Percentiles rank a stretch among this genome's conserved stretches.
Evolutionary conservation across 2,329 filamentous ascomycete genomes (phyloP).

Genomic region (Fusarium hainanense): DNA sequence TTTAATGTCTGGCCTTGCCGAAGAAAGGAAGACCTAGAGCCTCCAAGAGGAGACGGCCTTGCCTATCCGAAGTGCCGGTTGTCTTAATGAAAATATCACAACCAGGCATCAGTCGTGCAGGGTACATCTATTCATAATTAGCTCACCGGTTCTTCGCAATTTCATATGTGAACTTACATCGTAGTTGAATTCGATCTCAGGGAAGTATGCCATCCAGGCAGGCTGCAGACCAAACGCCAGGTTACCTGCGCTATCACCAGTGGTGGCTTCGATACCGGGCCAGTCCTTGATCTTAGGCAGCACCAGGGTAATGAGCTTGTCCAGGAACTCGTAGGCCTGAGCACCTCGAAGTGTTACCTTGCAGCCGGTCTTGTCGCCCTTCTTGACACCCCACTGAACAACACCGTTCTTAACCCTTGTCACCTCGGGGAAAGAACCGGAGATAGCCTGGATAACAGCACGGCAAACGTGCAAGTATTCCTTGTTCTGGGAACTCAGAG

Average conservation of each 20-base stretch:
- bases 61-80: conserved; percentile 83
- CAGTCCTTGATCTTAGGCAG: conserved; percentile 97
- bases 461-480: conserved; percentile 84
- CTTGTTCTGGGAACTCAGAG: conserved; percentile 75
- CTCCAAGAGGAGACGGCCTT: conserved; percentile 77
- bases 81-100: conserved; percentile 87
- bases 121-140: conserved; percentile 63
- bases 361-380: conserved; percentile 77
- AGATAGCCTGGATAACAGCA: conserved; percentile 86
- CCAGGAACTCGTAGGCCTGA: conserved; percentile 88
- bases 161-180: conserved; percentile 71
- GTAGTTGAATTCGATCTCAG: conserved; percentile 94
- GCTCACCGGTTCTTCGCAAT: background rate
- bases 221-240: conserved; percentile 82
- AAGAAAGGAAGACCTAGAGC: conserved; percentile 74
- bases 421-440: conserved; percentile 76
- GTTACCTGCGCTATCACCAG: conserved; percentile 90
- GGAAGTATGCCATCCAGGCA: conserved; percentile 84
- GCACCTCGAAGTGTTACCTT: conserved; percentile 83
- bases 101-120: conserved; percentile 81
- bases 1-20: conserved; percentile 70
- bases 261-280: conserved; percentile 72
- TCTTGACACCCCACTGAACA: conserved; percentile 77
- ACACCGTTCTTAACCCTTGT: conserved; percentile 78
- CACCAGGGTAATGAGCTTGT: conserved; percentile 90